Conservation (phyloP, 257 asterid genomes). For the Solanum habrochaites region DNA sequence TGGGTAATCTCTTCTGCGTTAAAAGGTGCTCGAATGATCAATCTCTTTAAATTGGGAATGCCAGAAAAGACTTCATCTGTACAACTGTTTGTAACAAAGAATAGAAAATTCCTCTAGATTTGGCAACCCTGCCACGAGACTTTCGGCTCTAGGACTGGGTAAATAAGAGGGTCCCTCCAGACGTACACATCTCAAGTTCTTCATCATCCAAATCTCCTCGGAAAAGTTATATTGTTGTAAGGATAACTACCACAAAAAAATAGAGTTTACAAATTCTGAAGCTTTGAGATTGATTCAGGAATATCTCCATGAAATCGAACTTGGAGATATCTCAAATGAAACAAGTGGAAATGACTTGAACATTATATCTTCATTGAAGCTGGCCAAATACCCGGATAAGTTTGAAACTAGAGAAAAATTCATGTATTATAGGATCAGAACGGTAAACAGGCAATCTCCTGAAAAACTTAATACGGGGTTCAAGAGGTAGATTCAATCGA, state of each 20-base stretch:
- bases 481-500: too few species aligned
- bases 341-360: background rate
- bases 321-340: background rate
- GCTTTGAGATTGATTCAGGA: background rate
- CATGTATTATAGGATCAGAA: too few species aligned
- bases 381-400: too few species aligned
- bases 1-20: accelerated
- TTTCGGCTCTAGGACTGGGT: background rate
- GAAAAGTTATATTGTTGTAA: background rate
- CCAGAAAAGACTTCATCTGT: background rate
- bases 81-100: background rate
- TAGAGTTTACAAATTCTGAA: background rate
- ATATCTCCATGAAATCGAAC: background rate
- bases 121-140: background rate
- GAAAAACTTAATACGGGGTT: too few species aligned
- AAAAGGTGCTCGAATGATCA: background rate
- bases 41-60: background rate
- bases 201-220: background rate
- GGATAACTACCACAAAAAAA: background rate
- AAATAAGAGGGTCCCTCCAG: background rate
- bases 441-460: too few species aligned
- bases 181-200: background rate
- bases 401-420: too few species aligned
- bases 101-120: background rate
- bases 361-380: too few species aligned